These are phyloP conservation scores for Vaccinium corymbosum DNA, from an alignment of 148 eudicot species.

Conservation along the genomic window DNA sequence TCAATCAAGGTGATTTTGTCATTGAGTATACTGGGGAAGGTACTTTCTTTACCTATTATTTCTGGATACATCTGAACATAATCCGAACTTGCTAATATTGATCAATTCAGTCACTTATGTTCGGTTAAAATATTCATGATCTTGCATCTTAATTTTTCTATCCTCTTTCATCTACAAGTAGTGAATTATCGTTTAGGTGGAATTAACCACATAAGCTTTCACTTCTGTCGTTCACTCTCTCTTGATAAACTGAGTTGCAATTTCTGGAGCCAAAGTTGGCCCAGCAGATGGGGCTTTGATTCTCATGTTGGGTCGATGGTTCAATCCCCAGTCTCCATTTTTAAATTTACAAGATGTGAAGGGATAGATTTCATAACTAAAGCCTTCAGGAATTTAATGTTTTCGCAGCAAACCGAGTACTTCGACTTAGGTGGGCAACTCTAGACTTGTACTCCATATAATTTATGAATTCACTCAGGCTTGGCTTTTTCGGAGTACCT, in stretches of 20 bases:
- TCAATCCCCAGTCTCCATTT: not conserved
- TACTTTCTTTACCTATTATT: constrained; percentile 20
- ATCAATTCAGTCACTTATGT: not conserved
- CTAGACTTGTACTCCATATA: not conserved
- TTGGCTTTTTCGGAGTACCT: not conserved
- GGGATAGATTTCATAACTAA: not conserved
- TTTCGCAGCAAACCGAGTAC: not conserved
- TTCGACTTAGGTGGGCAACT: not conserved
- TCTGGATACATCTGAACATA: not conserved
- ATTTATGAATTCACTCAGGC: not conserved
- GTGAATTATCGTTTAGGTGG: not conserved
- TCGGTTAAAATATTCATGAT: not conserved
- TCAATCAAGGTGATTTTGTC: constrained; percentile 59
- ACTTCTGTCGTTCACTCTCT: not conserved
- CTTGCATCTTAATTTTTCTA: not conserved
- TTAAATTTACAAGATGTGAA: not conserved
- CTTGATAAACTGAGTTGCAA: not conserved
- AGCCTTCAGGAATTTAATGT: not conserved
- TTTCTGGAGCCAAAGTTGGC: not conserved
- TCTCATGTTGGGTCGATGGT: not conserved
- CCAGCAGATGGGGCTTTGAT: not conserved
- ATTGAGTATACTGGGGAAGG: constrained; percentile 92
- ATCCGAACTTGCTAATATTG: not conserved
- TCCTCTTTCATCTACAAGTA: not conserved
- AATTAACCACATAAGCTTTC: not conserved